Evolutionary conservation across 1,284 basidiomycete genomes (phyloP), one percentile per base, ranked within the genome.

Genomic region (Rhodotorula sp.): DNA sequence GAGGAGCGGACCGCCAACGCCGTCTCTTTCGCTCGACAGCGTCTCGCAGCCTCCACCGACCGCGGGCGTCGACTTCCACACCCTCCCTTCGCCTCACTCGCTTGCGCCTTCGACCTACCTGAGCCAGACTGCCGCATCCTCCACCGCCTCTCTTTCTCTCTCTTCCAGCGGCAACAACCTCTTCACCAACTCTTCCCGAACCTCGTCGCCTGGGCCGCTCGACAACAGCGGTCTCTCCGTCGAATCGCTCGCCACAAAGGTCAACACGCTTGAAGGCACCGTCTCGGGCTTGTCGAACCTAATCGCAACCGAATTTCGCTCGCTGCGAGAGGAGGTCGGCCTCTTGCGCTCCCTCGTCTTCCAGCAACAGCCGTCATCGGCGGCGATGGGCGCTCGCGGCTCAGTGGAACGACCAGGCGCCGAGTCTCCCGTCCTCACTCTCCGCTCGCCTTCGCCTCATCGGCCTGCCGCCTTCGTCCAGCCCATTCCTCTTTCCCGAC

Each of bases 341-440:
- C 34, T 60, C 28, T 60, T 75, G 2, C 65, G 73, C 30, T 55
- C 53, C 6, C 52, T 75, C 59, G 68, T 75, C 37, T 61, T 65
- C 10, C 68, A 72, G 48, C 55, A 66, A 22, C 68, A 70, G 34
- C 7, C 46, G 28, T 66, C 60, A 57, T 66, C 24, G 56, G 56
- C 24, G 54, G 28, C 30, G 48, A 5, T n/a, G 4, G 18, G 24
- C 31, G 20, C n/a, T 28, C 30, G 31, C 24, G 58, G 58, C 10
- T 26, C 40, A 22, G 11, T 18, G 18, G 50, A 51, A 16, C 51
- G 58, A 30, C 55, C 48, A 30, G 61, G 57, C 26, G 54, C 64
- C 31, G 72, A 65, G 18, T 74, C 72, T 8, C 72, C 72, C 6
- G 57, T 74, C 26, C 47, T 74, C 8, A 74, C 72, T 24, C 65